A percentile compares a stretch with the other conserved stretches of the same genome.
Evolutionary conservation across 768 basidiomycete species (phyloP).

Genomic region (Mycena kentingensis): DNA sequence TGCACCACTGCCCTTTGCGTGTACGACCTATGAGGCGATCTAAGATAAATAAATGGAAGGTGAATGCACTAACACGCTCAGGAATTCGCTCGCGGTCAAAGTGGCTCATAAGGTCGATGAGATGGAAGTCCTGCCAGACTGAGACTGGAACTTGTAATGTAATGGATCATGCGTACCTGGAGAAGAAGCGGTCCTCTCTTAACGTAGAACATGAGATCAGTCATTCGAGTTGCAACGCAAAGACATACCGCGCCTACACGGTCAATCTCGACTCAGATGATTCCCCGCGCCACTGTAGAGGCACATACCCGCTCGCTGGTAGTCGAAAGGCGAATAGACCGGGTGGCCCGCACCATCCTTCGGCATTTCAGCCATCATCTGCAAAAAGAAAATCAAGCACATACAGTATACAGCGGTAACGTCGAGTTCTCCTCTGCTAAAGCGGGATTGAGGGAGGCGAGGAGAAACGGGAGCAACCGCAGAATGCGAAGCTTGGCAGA

Average conservation of each 20-base stretch:
- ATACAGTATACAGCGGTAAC: no score
- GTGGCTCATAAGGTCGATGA: slow-evolving; percentile 14
- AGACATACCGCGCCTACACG: no score
- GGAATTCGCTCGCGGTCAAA: slow-evolving; percentile 18
- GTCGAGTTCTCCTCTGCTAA: no score
- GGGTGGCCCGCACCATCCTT: slow-evolving; percentile 20
- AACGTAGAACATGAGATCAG: no score
- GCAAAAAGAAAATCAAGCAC: no score
- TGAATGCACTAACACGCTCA: slow-evolving; percentile 11
- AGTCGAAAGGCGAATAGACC: slow-evolving; percentile 22
- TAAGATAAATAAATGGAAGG: background rate
- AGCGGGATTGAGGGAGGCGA: no score
- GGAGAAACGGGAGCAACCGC: no score
- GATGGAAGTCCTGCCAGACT: slow-evolving; percentile 15
- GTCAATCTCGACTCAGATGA: no score
- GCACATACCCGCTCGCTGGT: slow-evolving; percentile 19
- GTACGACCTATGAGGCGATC: slow-evolving; percentile 8
- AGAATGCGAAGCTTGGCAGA: no score
- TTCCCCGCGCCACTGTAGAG: no score
- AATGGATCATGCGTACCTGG: slow-evolving; percentile 1
- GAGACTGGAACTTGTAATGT: background rate
- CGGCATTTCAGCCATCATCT: no score
- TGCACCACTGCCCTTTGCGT: slow-evolving; percentile 22
- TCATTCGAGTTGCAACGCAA: no score
- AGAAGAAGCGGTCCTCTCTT: slow-evolving; percentile 18